Evolutionary conservation across 2,329 filamentous ascomycete genomes (phyloP).

Genomic region (Botrytis fabae): DNA sequence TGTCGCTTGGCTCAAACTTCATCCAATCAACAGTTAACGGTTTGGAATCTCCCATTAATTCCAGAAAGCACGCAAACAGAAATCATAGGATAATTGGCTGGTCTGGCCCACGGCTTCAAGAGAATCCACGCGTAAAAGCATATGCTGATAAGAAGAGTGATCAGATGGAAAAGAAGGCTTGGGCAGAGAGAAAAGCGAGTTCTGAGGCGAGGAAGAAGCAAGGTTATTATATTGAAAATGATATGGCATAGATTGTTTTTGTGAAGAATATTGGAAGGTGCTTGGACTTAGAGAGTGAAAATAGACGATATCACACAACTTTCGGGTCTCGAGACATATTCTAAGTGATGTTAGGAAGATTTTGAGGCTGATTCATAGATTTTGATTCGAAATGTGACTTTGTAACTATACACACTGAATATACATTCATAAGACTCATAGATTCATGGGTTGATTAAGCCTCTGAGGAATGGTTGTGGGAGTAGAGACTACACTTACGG

Average conservation of each 20-base stretch:
- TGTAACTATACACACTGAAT: background rate
- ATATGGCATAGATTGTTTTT: background rate
- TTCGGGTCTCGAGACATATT: background rate
- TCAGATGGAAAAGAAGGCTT: too few relatives aligned
- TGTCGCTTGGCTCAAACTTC: background rate
- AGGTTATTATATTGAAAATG: background rate
- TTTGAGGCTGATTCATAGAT: background rate
- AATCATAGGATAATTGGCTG: background rate
- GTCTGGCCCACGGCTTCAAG: fast-evolving
- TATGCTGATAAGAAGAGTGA: background rate
- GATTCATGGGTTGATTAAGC: too few relatives aligned
- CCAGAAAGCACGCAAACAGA: background rate
- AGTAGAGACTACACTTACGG: too few relatives aligned
- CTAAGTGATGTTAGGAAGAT: background rate
- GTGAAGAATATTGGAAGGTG: background rate
- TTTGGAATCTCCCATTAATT: background rate
- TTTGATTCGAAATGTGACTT: background rate
- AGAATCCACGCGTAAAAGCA: background rate
- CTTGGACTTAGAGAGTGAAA: background rate
- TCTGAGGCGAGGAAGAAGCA: background rate
- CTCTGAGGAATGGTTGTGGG: too few relatives aligned
- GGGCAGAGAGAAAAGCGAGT: background rate
- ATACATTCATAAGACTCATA: background rate
- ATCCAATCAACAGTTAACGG: too few relatives aligned
- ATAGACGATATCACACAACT: background rate